Base-by-base conservation (phyloP, 768 basidiomycete species). In the Galerina sulciceps region DNA sequence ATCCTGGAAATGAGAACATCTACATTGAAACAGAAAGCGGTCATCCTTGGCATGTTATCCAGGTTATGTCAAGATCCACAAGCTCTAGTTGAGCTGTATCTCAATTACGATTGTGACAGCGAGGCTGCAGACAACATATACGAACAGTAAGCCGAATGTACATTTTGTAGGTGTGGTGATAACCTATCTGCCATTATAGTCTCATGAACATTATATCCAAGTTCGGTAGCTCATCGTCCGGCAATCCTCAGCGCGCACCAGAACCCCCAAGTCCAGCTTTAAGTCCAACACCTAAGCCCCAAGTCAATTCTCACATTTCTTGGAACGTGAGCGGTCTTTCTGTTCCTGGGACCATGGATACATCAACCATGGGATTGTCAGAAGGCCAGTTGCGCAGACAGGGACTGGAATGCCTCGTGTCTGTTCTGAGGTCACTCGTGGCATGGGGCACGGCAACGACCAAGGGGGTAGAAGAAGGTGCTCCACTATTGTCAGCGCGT, bases 81-180 rank as follows among this genome's bases (percentile, higher is more conserved):
- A 72, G 95, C 96, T 9, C 80, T 99, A 17, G 97, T 99, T 31
- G 97, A 99, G 73, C 87, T 99, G 57, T 99, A 99, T 76, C 88
- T 99, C 71, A 99, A 99, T 73, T 99, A 99, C 69, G 97, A 99
- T 69, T 99, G 97, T 71, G 97, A 99, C 69, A 86, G 94, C 58
- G 90, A 94, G 58, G 94, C 96, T 4, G 84, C 85, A 10, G 96
- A 97, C 68, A 99, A 99, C 75, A 96, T 99, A 57, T 99, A 99
- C 73, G 97, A 99, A 68, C 92, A 93, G 87, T 93, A 67, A 68
- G 89, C 75, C 9, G 54, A n/a, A 6, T 35, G 23, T 44, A 36
- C 46, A 37, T n/a, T 22, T 38, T 18, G 4, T 31, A 31, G 26
- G 26, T 31, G 35, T 44, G n/a, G 3, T 26, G 46, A n/a, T n/a